A percentile compares a stretch with the other conserved stretches of the same genome.
Evolutionary conservation across 306 rosid species (phyloP).

Genomic region (Crataegus laevigata): DNA sequence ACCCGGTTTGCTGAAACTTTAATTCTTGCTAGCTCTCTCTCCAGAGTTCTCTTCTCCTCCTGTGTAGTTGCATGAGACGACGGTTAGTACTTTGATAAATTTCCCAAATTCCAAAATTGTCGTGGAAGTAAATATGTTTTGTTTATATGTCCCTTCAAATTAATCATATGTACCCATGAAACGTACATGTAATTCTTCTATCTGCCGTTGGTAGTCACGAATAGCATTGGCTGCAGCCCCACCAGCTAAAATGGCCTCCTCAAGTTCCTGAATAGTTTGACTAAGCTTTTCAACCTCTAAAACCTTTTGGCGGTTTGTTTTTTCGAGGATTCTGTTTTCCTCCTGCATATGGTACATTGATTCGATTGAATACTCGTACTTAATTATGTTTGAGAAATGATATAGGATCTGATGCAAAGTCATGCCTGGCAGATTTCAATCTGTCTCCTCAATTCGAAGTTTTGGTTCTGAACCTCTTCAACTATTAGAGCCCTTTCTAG

Average conservation of each 20-base stretch:
- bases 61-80: slow-evolving; percentile 22
- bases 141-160: neutral
- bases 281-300: slow-evolving; percentile 85
- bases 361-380: slow-evolving; percentile 2
- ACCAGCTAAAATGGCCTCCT: slow-evolving; percentile 73
- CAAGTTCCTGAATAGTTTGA: slow-evolving; percentile 81
- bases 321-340: slow-evolving; percentile 85
- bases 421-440: slow-evolving; percentile 92
- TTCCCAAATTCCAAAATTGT: neutral
- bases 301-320: slow-evolving; percentile 82
- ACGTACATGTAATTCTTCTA: slow-evolving; percentile 59
- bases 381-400: neutral
- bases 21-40: slow-evolving; percentile 79
- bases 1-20: slow-evolving; percentile 79
- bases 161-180: neutral
- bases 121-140: neutral
- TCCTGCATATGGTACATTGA: slow-evolving; percentile 50
- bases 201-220: slow-evolving; percentile 71
- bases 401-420: slow-evolving; percentile 10
- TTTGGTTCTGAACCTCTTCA: slow-evolving; percentile 93
- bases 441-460: slow-evolving; percentile 90
- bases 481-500: slow-evolving; percentile 90
- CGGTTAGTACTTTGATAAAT: slow-evolving; percentile 14
- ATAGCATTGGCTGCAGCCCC: slow-evolving; percentile 65
- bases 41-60: slow-evolving; percentile 90